Percentiles rank a stretch among this genome's conserved stretches.
Conservation (phyloP, 257 asterid species). For the Solanum ossicruentum region DNA sequence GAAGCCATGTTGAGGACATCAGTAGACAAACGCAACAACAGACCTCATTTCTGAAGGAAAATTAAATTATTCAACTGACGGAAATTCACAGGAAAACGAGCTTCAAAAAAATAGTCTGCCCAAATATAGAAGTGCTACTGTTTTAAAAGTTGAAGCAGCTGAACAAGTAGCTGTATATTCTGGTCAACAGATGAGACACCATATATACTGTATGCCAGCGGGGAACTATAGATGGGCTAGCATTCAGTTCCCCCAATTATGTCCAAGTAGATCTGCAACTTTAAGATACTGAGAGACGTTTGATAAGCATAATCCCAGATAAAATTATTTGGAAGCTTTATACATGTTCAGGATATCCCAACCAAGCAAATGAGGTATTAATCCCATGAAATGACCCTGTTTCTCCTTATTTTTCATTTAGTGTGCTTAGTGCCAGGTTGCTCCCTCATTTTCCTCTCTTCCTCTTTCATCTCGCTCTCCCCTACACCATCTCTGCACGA, state of each 20-base stretch:
- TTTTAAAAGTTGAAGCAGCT: not conserved
- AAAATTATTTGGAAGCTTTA: not conserved
- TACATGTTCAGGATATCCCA: not conserved
- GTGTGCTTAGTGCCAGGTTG: not conserved
- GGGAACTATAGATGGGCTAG: not conserved
- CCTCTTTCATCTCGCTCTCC: not conserved
- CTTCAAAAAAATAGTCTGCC: not conserved
- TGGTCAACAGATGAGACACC: not conserved
- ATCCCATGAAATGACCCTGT: not conserved
- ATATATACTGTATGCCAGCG: not conserved
- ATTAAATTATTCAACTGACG: not conserved
- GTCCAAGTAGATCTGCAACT: not conserved
- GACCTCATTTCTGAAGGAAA: not conserved
- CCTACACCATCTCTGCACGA: not conserved
- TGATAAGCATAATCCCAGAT: not conserved
- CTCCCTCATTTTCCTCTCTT: not conserved
- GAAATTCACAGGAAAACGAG: not conserved
- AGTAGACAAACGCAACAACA: not conserved
- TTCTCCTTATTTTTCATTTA: not conserved
- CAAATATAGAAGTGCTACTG: not conserved
- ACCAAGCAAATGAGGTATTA: not conserved
- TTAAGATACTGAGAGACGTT: not conserved
- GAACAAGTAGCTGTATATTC: not conserved
- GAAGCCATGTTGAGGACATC: not conserved
- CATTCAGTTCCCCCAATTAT: not conserved